These are phyloP conservation scores for Talaromyces amestolkiae DNA, from an alignment of 2,329 filamentous ascomycete species.

Conservation along the genomic window DNA sequence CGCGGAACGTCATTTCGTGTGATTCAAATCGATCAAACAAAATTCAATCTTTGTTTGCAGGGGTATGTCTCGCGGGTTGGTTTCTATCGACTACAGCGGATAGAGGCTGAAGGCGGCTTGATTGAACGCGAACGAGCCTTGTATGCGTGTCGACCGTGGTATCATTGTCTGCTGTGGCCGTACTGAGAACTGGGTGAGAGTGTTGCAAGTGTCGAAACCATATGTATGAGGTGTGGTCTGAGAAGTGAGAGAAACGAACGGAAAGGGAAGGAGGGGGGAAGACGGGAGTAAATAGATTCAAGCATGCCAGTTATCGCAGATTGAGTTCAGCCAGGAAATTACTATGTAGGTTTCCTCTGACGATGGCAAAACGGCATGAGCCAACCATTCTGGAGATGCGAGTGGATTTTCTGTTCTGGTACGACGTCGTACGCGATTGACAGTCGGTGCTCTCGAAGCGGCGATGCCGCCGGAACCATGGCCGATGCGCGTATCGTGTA, in stretches of 20 bases:
- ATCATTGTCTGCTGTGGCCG: constrained; percentile 17
- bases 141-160: constrained; percentile 8
- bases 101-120: constrained; percentile 1
- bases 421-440: neutral
- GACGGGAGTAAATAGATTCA: neutral
- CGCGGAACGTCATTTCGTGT: constrained; percentile 37
- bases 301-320: constrained; percentile 5
- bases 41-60: too few species aligned
- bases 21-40: neutral
- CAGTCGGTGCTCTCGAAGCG: constrained; percentile 10
- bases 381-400: neutral
- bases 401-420: neutral
- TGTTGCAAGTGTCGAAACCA: neutral
- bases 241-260: neutral
- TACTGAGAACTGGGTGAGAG: neutral
- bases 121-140: constrained; percentile 14
- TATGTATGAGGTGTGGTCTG: neutral
- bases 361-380: constrained; percentile 7
- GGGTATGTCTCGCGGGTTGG: too few species aligned
- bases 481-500: neutral
- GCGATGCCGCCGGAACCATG: constrained; percentile 15
- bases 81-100: neutral
- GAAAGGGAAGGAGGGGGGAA: neutral
- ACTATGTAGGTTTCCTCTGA: neutral
- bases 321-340: neutral